These are phyloP conservation scores for Vitis rotundifolia DNA, from an alignment of 164 flowering plant genomes.

Conservation along the genomic window DNA sequence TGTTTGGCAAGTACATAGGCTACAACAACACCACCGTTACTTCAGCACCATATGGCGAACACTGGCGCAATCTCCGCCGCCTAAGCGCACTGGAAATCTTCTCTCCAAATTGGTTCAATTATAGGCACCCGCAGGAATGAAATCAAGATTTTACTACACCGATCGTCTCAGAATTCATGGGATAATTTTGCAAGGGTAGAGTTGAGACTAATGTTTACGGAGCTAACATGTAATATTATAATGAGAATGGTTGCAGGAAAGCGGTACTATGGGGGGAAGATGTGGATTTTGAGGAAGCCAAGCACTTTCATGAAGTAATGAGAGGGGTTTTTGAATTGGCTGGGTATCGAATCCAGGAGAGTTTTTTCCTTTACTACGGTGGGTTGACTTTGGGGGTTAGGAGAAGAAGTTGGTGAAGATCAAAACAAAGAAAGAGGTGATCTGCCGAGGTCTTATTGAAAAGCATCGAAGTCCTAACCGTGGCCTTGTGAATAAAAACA, in stretches of 20 bases:
- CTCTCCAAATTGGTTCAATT: no score
- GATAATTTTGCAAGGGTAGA: neutral
- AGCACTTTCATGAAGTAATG: neutral
- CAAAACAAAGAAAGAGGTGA: neutral
- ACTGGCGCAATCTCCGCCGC: no score
- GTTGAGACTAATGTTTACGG: neutral
- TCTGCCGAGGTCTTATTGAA: constrained; percentile 17
- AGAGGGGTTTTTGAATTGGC: neutral
- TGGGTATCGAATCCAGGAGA: constrained; percentile 6
- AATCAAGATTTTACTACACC: neutral
- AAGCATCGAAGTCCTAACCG: neutral
- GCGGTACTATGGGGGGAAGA: no score
- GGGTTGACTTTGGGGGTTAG: neutral
- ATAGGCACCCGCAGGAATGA: neutral
- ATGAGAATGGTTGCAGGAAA: no score
- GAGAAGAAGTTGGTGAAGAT: neutral
- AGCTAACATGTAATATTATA: no score
- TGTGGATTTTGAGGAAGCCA: neutral
- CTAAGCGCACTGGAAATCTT: no score
- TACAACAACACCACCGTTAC: no score
- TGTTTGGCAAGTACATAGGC: no score
- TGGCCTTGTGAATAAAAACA: no score
- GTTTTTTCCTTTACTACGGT: constrained; percentile 9
- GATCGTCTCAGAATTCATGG: neutral
- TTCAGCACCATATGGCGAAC: no score